Conservation (phyloP, 2,329 filamentous ascomycete species). For the Biscogniauxia marginata region DNA sequence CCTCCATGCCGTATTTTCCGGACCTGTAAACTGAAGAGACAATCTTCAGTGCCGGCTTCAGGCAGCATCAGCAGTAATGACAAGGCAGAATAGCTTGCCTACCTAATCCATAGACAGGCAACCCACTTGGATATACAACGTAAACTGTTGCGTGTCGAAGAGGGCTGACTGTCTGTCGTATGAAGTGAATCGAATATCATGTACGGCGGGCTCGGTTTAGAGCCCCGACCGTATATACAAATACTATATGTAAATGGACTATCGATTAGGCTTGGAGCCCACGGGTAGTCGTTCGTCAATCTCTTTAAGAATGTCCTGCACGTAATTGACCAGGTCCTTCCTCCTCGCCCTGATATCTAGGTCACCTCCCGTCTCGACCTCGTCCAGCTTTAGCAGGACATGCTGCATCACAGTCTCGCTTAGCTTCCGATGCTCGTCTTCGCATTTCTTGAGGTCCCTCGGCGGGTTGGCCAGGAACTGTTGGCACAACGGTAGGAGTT, state of each 20-base stretch:
- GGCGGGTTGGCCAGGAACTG: constrained; percentile 64
- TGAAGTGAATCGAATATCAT: background rate
- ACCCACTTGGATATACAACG: background rate
- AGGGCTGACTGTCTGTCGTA: background rate
- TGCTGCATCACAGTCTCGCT: constrained; percentile 76
- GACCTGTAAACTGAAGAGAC: background rate
- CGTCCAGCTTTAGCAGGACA: constrained; percentile 73
- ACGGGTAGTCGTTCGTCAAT: constrained; percentile 51
- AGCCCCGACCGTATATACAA: too few species aligned
- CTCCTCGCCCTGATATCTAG: constrained; percentile 61
- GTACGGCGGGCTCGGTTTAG: background rate
- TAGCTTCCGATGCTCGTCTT: constrained; percentile 72
- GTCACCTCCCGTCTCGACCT: constrained; percentile 71
- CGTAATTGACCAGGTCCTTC: constrained; percentile 71
- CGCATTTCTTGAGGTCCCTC: constrained; percentile 62
- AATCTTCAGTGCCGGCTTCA: background rate
- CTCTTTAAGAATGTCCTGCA: constrained; percentile 64
- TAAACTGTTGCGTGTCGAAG: background rate
- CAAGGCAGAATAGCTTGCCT: background rate
- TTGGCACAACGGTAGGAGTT: constrained; percentile 64
- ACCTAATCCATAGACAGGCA: background rate
- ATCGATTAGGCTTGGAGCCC: constrained; percentile 17
- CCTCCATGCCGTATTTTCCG: background rate
- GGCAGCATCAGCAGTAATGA: background rate
- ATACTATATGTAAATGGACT: constrained; percentile 1